These are phyloP conservation scores for Euclidium syriacum DNA, from an alignment of 345 rosid genomes.

Conservation along the genomic window DNA sequence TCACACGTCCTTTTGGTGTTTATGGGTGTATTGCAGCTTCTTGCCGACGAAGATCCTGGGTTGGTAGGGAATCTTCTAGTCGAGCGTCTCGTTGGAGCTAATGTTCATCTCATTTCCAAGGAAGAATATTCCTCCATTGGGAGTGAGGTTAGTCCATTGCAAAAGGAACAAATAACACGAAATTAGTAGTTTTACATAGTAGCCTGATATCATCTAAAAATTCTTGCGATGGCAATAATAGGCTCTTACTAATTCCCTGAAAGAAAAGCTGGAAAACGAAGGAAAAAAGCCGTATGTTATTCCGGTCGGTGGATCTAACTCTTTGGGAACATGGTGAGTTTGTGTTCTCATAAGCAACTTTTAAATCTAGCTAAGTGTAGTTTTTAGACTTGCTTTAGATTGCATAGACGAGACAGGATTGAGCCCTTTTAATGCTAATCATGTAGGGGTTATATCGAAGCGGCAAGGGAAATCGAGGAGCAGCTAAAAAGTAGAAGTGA, in stretches of 20 bases:
- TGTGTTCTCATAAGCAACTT: neutral
- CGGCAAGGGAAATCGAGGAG: constrained; percentile 80
- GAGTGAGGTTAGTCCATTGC: constrained; percentile 54
- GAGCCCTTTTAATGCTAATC: neutral
- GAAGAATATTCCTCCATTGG: constrained; percentile 86
- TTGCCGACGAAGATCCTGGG: constrained; percentile 87
- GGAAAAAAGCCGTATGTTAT: constrained; percentile 86
- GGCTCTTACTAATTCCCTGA: constrained; percentile 67
- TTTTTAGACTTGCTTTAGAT: neutral
- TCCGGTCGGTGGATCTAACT: constrained; percentile 95
- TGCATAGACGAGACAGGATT: neutral
- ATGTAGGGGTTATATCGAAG: constrained; percentile 87
- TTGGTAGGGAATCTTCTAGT: constrained; percentile 81
- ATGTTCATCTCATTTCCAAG: constrained; percentile 72
- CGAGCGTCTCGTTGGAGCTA: constrained; percentile 86
- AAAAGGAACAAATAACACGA: neutral
- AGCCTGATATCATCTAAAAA: neutral
- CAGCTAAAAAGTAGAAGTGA: constrained; percentile 47
- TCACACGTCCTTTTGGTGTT: neutral
- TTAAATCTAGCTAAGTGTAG: neutral
- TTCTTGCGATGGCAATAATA: constrained; percentile 25
- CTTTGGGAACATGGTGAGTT: constrained; percentile 91
- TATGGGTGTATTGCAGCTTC: constrained; percentile 41
- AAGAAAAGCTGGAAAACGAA: constrained; percentile 71
- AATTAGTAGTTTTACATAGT: neutral